Evolutionary conservation across 352 stramenopile genomes (phyloP).

Genomic region (Globisporangium splendens): DNA sequence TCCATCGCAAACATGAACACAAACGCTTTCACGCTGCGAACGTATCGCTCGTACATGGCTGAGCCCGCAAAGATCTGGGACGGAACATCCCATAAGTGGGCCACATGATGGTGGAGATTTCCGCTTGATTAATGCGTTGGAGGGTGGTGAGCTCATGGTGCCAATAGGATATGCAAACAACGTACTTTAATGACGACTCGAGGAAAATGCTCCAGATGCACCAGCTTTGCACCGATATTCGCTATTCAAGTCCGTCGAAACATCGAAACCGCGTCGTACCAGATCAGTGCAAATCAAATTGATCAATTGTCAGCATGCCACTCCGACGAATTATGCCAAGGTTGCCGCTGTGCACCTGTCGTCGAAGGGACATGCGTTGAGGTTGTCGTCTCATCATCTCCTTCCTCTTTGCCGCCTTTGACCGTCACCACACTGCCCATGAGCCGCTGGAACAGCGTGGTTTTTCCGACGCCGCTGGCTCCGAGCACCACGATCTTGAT

Average conservation of each 20-base stretch:
- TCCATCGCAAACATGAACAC: conserved; percentile 46
- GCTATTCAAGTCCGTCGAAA: no score
- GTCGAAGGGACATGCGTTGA: conserved; percentile 23
- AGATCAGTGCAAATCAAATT: neutral
- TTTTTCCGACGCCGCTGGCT: conserved; percentile 40
- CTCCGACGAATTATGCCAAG: no score
- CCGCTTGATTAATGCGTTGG: neutral
- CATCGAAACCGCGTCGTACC: neutral
- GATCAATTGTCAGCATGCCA: neutral
- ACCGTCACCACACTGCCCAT: conserved; percentile 20
- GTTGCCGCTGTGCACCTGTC: conserved; percentile 23
- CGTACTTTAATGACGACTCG: conserved; percentile 45
- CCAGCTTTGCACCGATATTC: conserved; percentile 50
- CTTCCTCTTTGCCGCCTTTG: conserved; percentile 6
- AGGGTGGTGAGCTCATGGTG: no score
- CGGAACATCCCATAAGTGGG: conserved; percentile 63
- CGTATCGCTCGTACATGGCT: conserved; percentile 43
- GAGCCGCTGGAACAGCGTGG: conserved; percentile 47
- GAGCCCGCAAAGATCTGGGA: conserved; percentile 39
- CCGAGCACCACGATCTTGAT: conserved; percentile 54
- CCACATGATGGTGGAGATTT: neutral
- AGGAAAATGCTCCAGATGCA: conserved; percentile 32
- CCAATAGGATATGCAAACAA: neutral
- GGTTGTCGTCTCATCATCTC: no score
- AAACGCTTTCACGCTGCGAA: conserved; percentile 25